Base-by-base conservation (phyloP, 176 grass and related monocot species). In the Poa pratensis region DNA sequence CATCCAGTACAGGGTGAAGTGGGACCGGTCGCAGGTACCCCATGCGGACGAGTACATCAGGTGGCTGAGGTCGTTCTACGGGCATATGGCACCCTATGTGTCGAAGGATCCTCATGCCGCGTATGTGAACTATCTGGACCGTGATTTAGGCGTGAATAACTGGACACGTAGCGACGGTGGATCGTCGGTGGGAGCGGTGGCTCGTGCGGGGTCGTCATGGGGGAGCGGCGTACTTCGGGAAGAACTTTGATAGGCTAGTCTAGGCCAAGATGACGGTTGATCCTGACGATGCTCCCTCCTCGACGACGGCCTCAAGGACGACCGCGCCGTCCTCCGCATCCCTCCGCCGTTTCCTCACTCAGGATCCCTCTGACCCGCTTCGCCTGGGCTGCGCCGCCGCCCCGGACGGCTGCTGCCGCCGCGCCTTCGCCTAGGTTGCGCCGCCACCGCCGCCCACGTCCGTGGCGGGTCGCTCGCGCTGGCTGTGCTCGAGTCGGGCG, bases 81-180 rank as follows among this genome's bases (percentile, higher is more conserved):
- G 40, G 4, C 91, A 43, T 73, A 97, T 97, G 92, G 16, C 75
- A 1, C 27, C 34, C 0, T 73, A 73, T n/a, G 95, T 91, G 75
- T 86, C 92, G 0, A 81, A 84, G 13, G 45, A 88, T 14, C 88
- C 90, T 0, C 87, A 89, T 0, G 86, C 71, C 5, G 90, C 90
- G 20, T 94, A 91, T 10, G 85, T 93, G 1, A 97, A 97, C 85
- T 97, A 93, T 27, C 0, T 91, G 30, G 92, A 97, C 50, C 75
- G 93, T 2, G 95, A 94, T 9, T 17, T 97, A 11, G 95, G 92
- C 11, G 55, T 65, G 18, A 78, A 87, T 1, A 42, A 60, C 3
- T 92, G 94, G 92, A 69, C 6, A n/a, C 14, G 11, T 0, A 49
- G 73, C 0, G 76, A 24, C 6, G 73, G 28, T 1, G 81, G 88